Percentiles rank a stretch among this genome's conserved stretches.
Evolutionary conservation across 805 yeast species (phyloP).

Genomic region (Wickerhamiella azyma): DNA sequence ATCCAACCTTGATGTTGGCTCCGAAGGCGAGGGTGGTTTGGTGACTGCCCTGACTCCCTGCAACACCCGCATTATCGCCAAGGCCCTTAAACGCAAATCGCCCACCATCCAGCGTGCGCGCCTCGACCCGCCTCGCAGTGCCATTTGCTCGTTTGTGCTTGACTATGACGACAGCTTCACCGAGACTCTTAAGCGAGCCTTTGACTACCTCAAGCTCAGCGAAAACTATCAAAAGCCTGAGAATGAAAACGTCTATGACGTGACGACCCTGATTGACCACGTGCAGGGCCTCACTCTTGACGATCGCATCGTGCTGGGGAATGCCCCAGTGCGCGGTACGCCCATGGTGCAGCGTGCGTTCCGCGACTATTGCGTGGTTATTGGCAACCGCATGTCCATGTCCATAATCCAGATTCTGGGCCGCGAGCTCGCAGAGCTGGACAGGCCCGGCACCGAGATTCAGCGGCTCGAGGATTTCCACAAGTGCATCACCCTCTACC

Average conservation of each 20-base stretch:
- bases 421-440: neutral
- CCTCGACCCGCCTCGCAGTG: conserved; percentile 65
- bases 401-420: conserved; percentile 39
- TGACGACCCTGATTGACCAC: conserved; percentile 34
- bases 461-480: conserved; percentile 49
- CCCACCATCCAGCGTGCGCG: conserved; percentile 40
- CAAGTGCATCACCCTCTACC: conserved; percentile 47
- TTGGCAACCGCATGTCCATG: conserved; percentile 40
- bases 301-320: conserved; percentile 44
- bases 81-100: conserved; percentile 13
- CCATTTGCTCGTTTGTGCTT: conserved; percentile 57
- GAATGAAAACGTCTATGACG: conserved; percentile 28
- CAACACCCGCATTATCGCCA: conserved; percentile 7
- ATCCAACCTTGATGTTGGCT: conserved; percentile 35
- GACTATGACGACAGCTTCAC: conserved; percentile 36
- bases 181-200: conserved; percentile 37
- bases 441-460: conserved; percentile 13
- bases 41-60: conserved; percentile 10
- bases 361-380: conserved; percentile 36
- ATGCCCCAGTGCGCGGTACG: conserved; percentile 43
- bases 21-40: conserved; percentile 24
- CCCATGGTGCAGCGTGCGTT: conserved; percentile 32
- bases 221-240: conserved; percentile 7
- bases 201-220: conserved; percentile 13
- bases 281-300: conserved; percentile 34